Base-by-base conservation (phyloP, 768 basidiomycete genomes). In the Sistotremastrum suecicum region DNA sequence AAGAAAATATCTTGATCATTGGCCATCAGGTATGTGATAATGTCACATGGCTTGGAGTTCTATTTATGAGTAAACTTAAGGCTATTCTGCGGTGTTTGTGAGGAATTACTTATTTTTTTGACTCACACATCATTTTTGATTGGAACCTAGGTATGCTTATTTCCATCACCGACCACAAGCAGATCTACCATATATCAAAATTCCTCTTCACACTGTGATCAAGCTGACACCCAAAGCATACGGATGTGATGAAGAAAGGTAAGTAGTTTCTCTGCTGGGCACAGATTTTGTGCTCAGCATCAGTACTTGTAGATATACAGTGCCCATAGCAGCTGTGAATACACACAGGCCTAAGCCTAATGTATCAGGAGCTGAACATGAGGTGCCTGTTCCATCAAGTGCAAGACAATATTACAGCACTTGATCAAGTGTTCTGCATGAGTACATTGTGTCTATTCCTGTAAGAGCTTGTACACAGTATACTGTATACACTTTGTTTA, bases 141-240 rank as follows among this genome's bases (percentile, higher is more conserved):
- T 34, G 43, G 32, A 8, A 34, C 30, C 20, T 56, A 91, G 87
- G 59, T 98, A 99, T 57, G 94, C 94, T 11, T 99, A 99, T 66
- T 98, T 98, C 67, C 84, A 89, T 60, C 75, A 92, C 54, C 66
- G 94, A 28, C 76, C 86, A 0, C 95, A 95, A 61, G 86, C 74
- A 28, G 91, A 98, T 58, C 71, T 99, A 34, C 95, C 95, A 1
- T 99, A 99, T 60, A 87, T 98, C 70, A 94, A 92, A 67, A 91
- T 97, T 40, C 91, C 91, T 1, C 63, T 94, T 46, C 95, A 99
- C 59, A 99, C 94, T 0, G 83, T 99, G 35, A 95, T 99, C 62
- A 98, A 98, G 65, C 72, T 99, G 40, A 98, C 94, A 1, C 95
- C 95, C 7, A 91, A 88, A 58, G 95, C 95, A 1, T 99, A 98